Evolutionary conservation across 345 rosid species (phyloP), one percentile per base, ranked within the genome.

Genomic region (Clausena lansium): DNA sequence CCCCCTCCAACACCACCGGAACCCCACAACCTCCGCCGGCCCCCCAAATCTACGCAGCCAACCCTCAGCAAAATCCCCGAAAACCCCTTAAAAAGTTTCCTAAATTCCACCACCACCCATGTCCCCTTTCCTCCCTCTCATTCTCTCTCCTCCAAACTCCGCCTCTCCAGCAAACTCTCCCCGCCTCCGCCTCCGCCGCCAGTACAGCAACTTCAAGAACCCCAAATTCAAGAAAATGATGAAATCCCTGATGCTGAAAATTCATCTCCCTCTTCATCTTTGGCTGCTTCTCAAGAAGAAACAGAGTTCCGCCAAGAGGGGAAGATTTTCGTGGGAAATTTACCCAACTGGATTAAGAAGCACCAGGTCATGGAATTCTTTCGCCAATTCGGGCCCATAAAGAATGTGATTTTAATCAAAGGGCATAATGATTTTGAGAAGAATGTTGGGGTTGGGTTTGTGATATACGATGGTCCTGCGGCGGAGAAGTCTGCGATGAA

Each of bases 321-420:
- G 30, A 96, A 96, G 90, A 87, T 96, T 45, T 96, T 93, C 75
- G 84, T 96, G 0, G 99, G 99, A 25, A 96, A 96, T 45, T 81
- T 96, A 63, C 98, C 99, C 9, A 83, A 82, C 47, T 96, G 97
- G 99, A 86, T 96, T 11, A 94, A 89, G 79, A 96, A 96, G 76
- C 90, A 81, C 15, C 94, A 90, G 70, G 74, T 94, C 0, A 72
- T 81, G 4, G 97, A 94, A 78, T 87, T 92, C 66, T 94, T 96
- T 78, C 85, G 98, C 33, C 98, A 94, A 5, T 96, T 96, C 58
- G 99, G 99, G 36, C 94, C 97, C 1, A 91, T 96, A 79, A 79
- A 86, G 80, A 88, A 84, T 54, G 90, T 85, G 28, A 84, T 96
- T 81, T 81, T 94, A 45, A 91, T 96, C 50, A 90, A 87, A 82